Evolutionary conservation across 345 rosid genomes (phyloP), one percentile per base, ranked within the genome.

Genomic region (Aegle marmelos): DNA sequence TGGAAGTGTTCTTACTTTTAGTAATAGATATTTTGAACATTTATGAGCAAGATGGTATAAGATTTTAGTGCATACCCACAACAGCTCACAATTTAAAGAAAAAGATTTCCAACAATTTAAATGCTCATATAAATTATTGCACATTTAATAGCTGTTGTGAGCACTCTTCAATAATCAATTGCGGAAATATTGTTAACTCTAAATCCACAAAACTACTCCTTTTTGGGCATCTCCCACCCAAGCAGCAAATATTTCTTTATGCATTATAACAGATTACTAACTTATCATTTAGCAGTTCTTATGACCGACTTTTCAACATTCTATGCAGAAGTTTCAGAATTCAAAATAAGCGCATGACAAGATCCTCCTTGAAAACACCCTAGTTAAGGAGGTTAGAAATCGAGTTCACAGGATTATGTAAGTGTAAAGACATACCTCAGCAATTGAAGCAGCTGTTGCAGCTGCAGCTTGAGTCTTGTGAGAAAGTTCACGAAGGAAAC

Each of bases 391-490:
- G 54, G 68, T 59, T 69, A 50, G 22, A 33, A 54, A 58, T 25
- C 27, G 34, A 37, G 67, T 70, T 68, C 25, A 36, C 4, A 73
- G 50, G 31, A 68, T n/a, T 50, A 41, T 48, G 27, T 48, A 14
- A 16, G 31, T 24, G 67, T 27, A 37, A 19, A 57, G 34, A 75
- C 79, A 33, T 73, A 95, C 99, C 99, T 95, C 98, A 37, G 98
- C 98, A 81, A 95, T 93, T 25, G 99, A 93, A 53, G 97, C 93
- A 83, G 99, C 92, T 71, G 85, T 89, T 28, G 99, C 99, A 80
- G 99, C 98, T 62, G 99, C 98, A 73, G 98, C 94, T 91, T 95
- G 99, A 78, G 96, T 95, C 77, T 77, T 80, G 83, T 95, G 95
- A 28, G 98, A 95, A 81, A 93, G 97, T 74, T 95, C 99, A 79